phyloP scores from a whole-genome alignment of 768 basidiomycete genomes.

The Tricholoma matsutake region DNA sequence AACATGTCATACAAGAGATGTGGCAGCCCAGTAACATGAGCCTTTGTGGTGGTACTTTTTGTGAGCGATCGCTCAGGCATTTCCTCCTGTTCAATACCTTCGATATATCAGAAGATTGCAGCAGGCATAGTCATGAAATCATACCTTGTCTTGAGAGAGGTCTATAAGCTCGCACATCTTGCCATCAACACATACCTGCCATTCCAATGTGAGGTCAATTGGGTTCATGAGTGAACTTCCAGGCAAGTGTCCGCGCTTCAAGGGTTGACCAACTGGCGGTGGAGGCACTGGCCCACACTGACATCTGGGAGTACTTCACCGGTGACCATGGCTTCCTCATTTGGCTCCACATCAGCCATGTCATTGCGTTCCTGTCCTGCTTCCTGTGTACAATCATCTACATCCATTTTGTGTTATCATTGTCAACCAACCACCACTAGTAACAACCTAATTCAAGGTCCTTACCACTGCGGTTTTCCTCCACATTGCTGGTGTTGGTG shows the following conservation, averaged over 20 bases:
- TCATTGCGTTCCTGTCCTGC: neutral
- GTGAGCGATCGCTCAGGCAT: no score
- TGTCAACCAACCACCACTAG: neutral
- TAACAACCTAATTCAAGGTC: neutral
- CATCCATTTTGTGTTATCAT: neutral
- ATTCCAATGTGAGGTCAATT: neutral
- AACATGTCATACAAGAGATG: neutral
- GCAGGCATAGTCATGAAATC: no score
- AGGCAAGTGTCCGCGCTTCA: neutral
- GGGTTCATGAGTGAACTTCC: neutral
- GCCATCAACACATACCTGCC: neutral
- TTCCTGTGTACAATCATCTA: neutral
- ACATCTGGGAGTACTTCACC: neutral
- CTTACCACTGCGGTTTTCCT: neutral
- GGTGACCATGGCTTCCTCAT: neutral
- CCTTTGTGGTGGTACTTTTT: neutral
- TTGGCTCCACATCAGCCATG: neutral
- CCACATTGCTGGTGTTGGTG: neutral
- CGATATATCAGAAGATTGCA: no score
- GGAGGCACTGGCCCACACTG: neutral
- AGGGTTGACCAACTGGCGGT: neutral
- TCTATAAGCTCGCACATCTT: neutral
- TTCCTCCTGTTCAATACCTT: no score
- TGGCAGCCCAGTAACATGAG: neutral
- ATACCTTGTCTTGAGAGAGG: no score